These are phyloP conservation scores for Corymbia maculata DNA, from an alignment of 345 rosid species.

Conservation along the genomic window DNA sequence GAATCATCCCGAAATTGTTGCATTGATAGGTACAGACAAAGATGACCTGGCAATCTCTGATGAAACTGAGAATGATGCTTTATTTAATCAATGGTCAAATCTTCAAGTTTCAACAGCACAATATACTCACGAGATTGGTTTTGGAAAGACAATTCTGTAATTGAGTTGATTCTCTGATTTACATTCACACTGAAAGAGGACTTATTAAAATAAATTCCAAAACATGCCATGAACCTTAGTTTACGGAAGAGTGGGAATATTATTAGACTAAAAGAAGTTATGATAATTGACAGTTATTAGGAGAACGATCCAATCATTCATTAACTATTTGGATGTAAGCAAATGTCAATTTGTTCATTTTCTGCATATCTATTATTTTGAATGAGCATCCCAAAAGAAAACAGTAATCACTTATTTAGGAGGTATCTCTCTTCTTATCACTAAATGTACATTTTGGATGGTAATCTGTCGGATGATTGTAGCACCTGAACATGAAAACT, in stretches of 20 bases:
- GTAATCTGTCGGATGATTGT: not conserved
- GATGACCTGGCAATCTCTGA: not conserved
- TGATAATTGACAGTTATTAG: not conserved
- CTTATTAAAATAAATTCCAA: not conserved
- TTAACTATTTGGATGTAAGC: not conserved
- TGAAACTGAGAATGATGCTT: not conserved
- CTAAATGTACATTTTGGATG: not conserved
- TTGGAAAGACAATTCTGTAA: not conserved
- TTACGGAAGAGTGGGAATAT: not conserved
- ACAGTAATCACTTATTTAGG: not conserved
- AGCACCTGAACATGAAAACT: not conserved
- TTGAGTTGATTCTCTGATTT: not conserved
- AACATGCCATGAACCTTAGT: not conserved
- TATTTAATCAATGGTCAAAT: not conserved
- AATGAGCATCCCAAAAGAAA: not conserved
- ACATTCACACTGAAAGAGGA: not conserved
- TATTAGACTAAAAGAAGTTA: not conserved
- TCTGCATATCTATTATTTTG: not conserved
- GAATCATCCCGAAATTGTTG: not conserved
- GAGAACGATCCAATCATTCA: not conserved
- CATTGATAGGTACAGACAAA: not conserved
- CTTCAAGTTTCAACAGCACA: not conserved
- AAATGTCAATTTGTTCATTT: not conserved
- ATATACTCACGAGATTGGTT: not conserved
- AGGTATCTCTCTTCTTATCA: not conserved